Percentiles rank a stretch among this genome's conserved stretches.
Conservation (phyloP, 225 moss, liverwort and hornwort species). For the Marchantia polymorpha region DNA sequence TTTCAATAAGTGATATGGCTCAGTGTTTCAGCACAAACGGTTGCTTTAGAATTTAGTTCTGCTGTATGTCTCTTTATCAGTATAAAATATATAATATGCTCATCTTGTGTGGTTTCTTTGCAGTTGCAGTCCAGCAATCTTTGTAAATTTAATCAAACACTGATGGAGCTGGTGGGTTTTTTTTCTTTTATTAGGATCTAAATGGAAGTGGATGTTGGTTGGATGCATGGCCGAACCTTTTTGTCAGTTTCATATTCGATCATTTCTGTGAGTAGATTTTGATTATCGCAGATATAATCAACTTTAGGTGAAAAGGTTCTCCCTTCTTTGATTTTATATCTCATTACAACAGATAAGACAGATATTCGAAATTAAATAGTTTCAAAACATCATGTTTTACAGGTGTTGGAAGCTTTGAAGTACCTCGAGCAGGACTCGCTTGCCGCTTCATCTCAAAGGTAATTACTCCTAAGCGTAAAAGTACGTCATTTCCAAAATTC, state of each 20-base stretch:
- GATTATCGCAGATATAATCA: too few relatives aligned
- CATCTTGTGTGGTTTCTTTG: slow-evolving; percentile 2
- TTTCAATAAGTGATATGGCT: neutral
- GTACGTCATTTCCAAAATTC: neutral
- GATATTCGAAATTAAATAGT: neutral
- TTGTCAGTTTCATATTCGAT: neutral
- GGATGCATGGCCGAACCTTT: neutral
- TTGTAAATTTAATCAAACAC: slow-evolving; percentile 43
- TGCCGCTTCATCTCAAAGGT: slow-evolving; percentile 63
- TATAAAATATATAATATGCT: slow-evolving; percentile 3
- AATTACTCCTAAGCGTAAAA: neutral
- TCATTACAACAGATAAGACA: neutral
- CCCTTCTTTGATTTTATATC: neutral
- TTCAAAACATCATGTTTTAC: slow-evolving; percentile 1
- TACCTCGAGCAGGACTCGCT: slow-evolving; percentile 61
- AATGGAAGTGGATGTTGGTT: neutral
- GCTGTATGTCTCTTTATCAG: neutral
- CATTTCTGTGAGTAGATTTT: neutral
- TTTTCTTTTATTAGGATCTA: neutral
- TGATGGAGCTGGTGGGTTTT: slow-evolving; percentile 68
- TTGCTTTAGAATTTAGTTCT: neutral
- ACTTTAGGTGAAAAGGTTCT: neutral
- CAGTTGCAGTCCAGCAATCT: slow-evolving; percentile 48
- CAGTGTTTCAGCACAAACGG: too few relatives aligned
- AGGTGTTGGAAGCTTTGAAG: slow-evolving; percentile 83